These are phyloP conservation scores for Leishmania turanica DNA, from an alignment of 208 protist genomes.

Conservation along the genomic window DNA sequence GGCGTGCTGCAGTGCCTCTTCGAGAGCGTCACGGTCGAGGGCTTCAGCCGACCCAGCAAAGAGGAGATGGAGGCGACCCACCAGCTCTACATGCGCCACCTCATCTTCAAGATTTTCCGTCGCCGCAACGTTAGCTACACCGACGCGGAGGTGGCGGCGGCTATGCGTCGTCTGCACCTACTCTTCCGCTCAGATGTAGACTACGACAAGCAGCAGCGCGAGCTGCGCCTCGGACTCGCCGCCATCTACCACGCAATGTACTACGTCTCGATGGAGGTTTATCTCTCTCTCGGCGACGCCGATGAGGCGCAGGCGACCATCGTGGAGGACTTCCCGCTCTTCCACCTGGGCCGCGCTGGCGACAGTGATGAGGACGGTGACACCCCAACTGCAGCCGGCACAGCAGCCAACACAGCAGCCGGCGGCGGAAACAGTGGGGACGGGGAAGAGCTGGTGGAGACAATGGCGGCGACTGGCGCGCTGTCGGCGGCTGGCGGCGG, in stretches of 20 bases:
- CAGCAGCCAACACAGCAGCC: neutral
- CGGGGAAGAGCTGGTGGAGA: neutral
- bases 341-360: neutral
- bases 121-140: conserved; percentile 55
- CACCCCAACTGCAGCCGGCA: neutral
- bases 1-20: conserved; percentile 57
- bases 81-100: conserved; percentile 64
- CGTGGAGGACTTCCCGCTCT: conserved; percentile 19
- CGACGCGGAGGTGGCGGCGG: conserved; percentile 31
- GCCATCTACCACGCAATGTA: conserved; percentile 57
- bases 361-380: neutral
- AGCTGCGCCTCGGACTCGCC: conserved; percentile 33
- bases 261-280: conserved; percentile 62
- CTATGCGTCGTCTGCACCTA: conserved; percentile 43
- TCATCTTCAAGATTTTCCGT: conserved; percentile 65
- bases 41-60: conserved; percentile 43
- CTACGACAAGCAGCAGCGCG: conserved; percentile 47
- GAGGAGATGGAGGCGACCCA: conserved; percentile 51
- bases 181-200: conserved; percentile 47
- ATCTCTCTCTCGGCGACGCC: conserved; percentile 51
- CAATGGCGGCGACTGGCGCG: neutral
- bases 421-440: neutral
- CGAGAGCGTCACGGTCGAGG: conserved; percentile 44
- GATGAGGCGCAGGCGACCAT: conserved; percentile 24
- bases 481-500: neutral